Evolutionary conservation across 2,329 filamentous ascomycete genomes (phyloP), one percentile per base, ranked within the genome.

Genomic region (Cercospora sesami): DNA sequence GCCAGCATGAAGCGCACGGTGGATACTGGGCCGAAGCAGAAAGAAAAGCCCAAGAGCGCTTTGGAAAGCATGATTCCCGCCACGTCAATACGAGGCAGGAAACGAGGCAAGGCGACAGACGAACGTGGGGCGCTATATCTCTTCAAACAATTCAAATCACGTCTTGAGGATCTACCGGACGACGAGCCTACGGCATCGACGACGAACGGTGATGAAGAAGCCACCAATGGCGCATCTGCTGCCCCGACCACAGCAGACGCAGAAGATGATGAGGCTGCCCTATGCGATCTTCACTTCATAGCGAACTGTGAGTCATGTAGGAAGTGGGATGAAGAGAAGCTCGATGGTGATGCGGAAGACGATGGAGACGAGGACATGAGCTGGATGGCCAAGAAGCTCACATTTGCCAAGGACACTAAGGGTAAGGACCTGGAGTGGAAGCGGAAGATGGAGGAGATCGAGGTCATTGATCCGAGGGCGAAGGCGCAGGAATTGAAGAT

Each of bases 271-370:
- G 92, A 96, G 77, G 89, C 88, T 2, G 86, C 86, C 60, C 84
- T 96, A 4, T 99, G 95, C 77, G 95, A 98, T 78, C 82, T 99
- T 39, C 95, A 99, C 78, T 99, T 98, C 79, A 96, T 99, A 71
- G 91, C 91, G 60, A 92, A 96, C 75, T 99, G 95, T 79, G 93
- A 97, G 77, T 97, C 93, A 55, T 98, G 95, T 79, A 89, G 87
- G 67, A 87, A 90, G 0, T 97, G 94, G 93, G 91, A 96, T 71
- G 90, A 87, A 28, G 83, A 86, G 45, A 85, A 86, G 21, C 85
- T 84, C 36, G 87, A 89, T 63, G 88, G 86, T 39, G 83, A 84
- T 12, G 71, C 67, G 3, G 71, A 72, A 12, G 88, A 88, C 60
- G 78, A 80, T 2, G 80, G 81, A 2, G 82, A 83, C 16, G 83